These are phyloP conservation scores for Bimuria novae-zelandiae DNA, from an alignment of 2,329 filamentous ascomycete species.

Conservation along the genomic window DNA sequence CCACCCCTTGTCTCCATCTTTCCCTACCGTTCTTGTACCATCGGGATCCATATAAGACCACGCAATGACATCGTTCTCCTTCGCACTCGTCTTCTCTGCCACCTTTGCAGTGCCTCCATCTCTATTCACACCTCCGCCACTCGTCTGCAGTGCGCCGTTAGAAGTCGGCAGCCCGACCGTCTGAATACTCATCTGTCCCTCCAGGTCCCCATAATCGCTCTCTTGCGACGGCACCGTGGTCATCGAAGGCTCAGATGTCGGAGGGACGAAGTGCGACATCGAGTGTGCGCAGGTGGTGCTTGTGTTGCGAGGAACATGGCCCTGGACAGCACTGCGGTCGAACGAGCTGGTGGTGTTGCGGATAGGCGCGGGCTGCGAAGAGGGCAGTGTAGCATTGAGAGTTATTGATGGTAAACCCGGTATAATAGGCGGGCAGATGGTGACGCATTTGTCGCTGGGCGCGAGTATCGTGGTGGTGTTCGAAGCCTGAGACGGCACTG, in stretches of 20 bases:
- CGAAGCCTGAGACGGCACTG: neutral
- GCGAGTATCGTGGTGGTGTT: neutral
- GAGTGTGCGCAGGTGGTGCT: slow-evolving; percentile 7
- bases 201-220: neutral
- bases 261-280: slow-evolving; percentile 5
- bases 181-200: neutral
- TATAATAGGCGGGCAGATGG: neutral
- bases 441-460: neutral
- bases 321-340: neutral
- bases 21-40: neutral
- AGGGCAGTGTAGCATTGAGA: neutral
- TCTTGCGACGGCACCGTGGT: neutral
- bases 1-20: neutral
- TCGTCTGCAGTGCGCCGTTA: neutral
- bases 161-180: neutral
- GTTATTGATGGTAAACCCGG: neutral
- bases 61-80: neutral
- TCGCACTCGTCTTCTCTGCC: neutral
- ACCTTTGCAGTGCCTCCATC: neutral
- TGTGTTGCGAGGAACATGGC: neutral
- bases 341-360: neutral
- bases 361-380: neutral
- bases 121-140: neutral
- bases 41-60: neutral
- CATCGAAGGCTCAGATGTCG: neutral